Evolutionary conservation across 768 basidiomycete genomes (phyloP), one percentile per base, ranked within the genome.

Genomic region (Mycena filopes): DNA sequence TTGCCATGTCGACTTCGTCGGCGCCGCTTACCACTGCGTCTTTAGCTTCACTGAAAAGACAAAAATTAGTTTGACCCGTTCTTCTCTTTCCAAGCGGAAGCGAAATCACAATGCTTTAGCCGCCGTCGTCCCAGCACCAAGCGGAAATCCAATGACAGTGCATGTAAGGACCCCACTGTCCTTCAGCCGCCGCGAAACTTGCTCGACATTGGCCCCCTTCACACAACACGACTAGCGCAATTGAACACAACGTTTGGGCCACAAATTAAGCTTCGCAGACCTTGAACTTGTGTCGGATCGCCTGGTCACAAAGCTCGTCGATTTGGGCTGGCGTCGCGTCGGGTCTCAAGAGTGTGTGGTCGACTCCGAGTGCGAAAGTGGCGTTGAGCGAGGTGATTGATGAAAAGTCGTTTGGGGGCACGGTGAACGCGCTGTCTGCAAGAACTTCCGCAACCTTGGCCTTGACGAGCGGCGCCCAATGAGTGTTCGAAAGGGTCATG

Each of bases 291-390:
- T 80, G 81, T 47, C 76, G 73, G 23, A 84, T 76, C 0, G 84
- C 85, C 65, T 85, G 81, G 46, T 82, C 80, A 63, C 84, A 86
- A 2, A 86, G 79, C 21, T 73, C 69, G 68, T 83, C 80, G 55
- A 85, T 81, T 63, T 85, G 82, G 26, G 72, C 72, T 21, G 77
- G 65, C 12, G 83, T 84, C 13, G 83, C 83, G 53, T 85, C 83
- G 11, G 81, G 83, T 60, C 83, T 85, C 31, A 86, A 76, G 31
- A 86, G 75, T 0, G 85, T 85, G 62, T 86, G 84, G 68, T 86
- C 84, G 60, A 86, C 81, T 15, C 76, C 70, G 6, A 71, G 73
- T 2, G 83, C 77, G 45, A 85, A 79, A 38, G 68, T 68, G 47
- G 80, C 73, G 56, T 65, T 63, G 36, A 67, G 59, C 23, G 55